Conservation (phyloP, 371 early-diverging fungal genomes). For the Coelomomyces lativittatus region DNA sequence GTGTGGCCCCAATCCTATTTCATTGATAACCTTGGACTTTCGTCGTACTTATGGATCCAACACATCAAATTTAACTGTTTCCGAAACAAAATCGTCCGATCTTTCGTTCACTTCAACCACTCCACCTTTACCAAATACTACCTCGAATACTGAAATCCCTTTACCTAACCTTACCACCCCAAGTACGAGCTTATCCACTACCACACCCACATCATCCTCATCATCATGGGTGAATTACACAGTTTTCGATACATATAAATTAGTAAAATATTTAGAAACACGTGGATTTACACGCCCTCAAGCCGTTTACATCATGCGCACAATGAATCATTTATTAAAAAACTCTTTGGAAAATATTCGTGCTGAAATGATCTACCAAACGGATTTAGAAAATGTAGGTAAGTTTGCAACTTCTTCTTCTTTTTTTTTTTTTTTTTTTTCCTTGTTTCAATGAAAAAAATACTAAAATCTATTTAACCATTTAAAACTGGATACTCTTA, state of each 20-base stretch:
- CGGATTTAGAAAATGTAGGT: constrained; percentile 11
- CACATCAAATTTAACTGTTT: too few species aligned
- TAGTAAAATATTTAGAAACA: constrained; percentile 39
- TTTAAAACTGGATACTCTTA: constrained; percentile 5
- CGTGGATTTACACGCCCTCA: constrained; percentile 49
- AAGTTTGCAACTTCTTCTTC: constrained; percentile 7
- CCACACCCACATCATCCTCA: too few species aligned
- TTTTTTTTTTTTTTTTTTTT: constrained; percentile 4
- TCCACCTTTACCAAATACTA: too few species aligned
- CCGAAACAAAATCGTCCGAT: too few species aligned
- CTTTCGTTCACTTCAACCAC: too few species aligned
- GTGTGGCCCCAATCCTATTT: too few species aligned
- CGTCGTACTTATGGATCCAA: too few species aligned
- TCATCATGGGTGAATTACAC: too few species aligned
- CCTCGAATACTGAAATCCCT: too few species aligned
- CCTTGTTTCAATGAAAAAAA: not conserved
- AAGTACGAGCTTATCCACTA: too few species aligned
- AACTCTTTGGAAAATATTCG: constrained; percentile 8
- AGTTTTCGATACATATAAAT: constrained; percentile 51
- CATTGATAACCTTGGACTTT: too few species aligned
- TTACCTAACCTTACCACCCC: too few species aligned
- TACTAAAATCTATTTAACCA: not conserved
- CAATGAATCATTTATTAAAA: constrained; percentile 43
- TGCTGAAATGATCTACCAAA: constrained; percentile 1
- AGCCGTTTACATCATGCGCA: constrained; percentile 52